Conservation (phyloP, 345 rosid genomes). For the Eucalyptus cloeziana region DNA sequence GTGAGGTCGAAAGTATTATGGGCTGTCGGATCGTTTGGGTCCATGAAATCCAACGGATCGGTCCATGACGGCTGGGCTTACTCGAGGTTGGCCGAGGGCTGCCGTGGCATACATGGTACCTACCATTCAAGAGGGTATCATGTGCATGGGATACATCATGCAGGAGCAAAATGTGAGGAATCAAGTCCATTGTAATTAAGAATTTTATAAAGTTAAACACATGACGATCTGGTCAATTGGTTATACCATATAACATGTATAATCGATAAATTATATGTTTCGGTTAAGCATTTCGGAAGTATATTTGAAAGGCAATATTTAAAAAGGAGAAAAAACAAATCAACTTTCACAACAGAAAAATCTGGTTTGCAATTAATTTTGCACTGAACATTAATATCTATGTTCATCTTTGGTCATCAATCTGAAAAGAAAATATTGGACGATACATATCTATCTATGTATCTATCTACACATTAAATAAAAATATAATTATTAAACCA, state of each 20-base stretch:
- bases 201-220: not conserved
- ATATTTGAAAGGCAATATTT: not conserved
- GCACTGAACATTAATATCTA: not conserved
- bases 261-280: not conserved
- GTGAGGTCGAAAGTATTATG: not conserved
- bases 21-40: not conserved
- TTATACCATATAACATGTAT: not conserved
- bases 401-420: constrained; percentile 15
- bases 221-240: not conserved
- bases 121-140: not conserved
- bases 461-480: too few species aligned
- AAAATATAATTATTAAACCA: too few species aligned
- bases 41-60: not conserved
- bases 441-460: too few species aligned
- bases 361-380: not conserved
- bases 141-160: not conserved
- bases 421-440: too few species aligned
- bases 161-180: not conserved
- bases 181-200: not conserved
- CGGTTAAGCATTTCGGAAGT: not conserved
- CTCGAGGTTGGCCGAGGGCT: not conserved
- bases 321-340: too few species aligned
- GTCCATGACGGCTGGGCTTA: not conserved
- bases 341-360: not conserved
- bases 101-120: not conserved